phyloP scores from a whole-genome alignment of 768 basidiomycete species.

The Antrodiella citrinella region DNA sequence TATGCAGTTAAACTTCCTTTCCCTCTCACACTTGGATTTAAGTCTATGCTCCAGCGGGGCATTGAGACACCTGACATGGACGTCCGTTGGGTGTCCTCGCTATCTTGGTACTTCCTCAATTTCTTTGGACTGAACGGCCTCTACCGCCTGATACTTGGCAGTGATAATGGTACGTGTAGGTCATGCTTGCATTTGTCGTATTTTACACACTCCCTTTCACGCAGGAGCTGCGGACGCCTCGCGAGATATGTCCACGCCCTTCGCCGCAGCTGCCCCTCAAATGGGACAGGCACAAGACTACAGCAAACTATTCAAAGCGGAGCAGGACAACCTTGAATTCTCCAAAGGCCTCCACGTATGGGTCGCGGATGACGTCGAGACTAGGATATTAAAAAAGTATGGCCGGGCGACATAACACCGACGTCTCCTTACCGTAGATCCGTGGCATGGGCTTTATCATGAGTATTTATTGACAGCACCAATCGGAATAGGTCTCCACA shows the following conservation, averaged over 20 bases:
- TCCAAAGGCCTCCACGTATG: conserved; percentile 81
- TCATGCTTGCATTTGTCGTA: background rate
- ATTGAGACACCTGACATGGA: conserved; percentile 96
- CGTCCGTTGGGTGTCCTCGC: conserved; percentile 96
- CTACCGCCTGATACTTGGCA: conserved; percentile 88
- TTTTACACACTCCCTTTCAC: too few species aligned
- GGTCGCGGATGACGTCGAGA: conserved; percentile 77
- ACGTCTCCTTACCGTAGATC: background rate
- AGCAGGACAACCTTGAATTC: conserved; percentile 89
- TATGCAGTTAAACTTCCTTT: conserved; percentile 87
- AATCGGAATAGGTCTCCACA: background rate
- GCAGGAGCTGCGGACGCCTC: conserved; percentile 71
- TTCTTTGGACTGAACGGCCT: conserved; percentile 96
- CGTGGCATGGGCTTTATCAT: background rate
- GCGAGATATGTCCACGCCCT: conserved; percentile 65
- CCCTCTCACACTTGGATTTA: conserved; percentile 94
- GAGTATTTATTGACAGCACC: background rate
- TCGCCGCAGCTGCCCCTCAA: conserved; percentile 41
- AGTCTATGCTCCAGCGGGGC: conserved; percentile 94
- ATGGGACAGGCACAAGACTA: conserved; percentile 71
- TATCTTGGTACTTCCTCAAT: conserved; percentile 99
- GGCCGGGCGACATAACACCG: conserved; percentile 34
- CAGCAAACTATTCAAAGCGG: conserved; percentile 83
- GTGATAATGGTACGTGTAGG: conserved; percentile 66
- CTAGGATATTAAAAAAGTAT: conserved; percentile 69